Percentiles rank a stretch among this genome's conserved stretches.
phyloP scores from a whole-genome alignment of 2,329 filamentous ascomycete species.

The Colletotrichum filicis region DNA sequence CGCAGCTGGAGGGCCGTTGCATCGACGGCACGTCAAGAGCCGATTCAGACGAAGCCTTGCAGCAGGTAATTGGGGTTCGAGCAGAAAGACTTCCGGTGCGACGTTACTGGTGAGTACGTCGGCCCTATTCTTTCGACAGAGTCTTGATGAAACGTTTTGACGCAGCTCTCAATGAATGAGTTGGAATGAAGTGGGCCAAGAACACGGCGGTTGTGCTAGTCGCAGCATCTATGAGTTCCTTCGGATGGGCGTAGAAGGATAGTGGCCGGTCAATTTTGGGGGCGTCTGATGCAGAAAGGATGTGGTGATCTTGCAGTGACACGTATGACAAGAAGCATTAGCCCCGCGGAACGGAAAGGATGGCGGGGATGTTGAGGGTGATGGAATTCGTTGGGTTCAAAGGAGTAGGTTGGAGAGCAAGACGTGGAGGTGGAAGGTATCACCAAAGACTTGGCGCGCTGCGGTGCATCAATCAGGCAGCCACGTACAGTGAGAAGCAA shows the following conservation, averaged over 20 bases:
- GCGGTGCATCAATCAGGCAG: slow-evolving; percentile 29
- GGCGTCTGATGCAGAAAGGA: not conserved
- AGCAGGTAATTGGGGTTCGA: not conserved
- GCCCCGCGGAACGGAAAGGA: too few species aligned
- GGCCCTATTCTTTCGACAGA: not conserved
- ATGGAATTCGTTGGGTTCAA: not conserved
- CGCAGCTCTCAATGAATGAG: not conserved
- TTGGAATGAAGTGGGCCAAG: not conserved
- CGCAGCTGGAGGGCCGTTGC: not conserved
- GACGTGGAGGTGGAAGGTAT: slow-evolving; percentile 11
- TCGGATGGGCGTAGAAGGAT: too few species aligned
- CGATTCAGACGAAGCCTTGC: not conserved
- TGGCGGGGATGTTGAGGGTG: not conserved
- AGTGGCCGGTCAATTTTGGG: too few species aligned
- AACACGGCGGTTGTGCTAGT: not conserved
- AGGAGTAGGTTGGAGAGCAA: not conserved
- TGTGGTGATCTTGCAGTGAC: not conserved
- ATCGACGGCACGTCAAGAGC: too few species aligned
- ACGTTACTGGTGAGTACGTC: not conserved
- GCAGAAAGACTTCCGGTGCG: slow-evolving; percentile 2
- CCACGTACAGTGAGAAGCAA: slow-evolving; percentile 19
- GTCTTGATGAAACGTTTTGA: not conserved
- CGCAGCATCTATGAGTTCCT: not conserved
- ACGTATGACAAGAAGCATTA: not conserved
- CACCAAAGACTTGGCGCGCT: slow-evolving; percentile 17